A percentile compares a stretch with the other conserved stretches of the same genome.
These are phyloP conservation scores for Phyllostachys edulis DNA, from an alignment of 176 grass and related monocot species.

Conservation along the genomic window DNA sequence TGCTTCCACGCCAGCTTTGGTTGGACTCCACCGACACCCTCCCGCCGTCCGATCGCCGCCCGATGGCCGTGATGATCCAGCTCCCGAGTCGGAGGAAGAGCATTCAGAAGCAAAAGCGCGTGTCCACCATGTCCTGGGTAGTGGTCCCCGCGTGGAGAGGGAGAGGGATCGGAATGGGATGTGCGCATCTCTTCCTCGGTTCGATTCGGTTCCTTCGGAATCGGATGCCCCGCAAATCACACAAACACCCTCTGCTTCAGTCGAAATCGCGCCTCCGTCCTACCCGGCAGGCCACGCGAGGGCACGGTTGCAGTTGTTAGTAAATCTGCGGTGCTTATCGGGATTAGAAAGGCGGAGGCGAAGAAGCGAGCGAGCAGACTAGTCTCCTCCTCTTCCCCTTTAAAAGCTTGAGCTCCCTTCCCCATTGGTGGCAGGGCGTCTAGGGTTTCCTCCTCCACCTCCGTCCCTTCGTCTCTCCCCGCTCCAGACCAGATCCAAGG, in stretches of 20 bases:
- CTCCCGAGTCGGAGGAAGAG: too few species aligned
- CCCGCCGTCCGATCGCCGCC: constrained; percentile 20
- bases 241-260: rapidly evolving
- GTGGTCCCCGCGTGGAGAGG: too few species aligned
- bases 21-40: neutral
- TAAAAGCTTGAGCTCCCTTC: neutral
- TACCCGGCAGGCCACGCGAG: neutral
- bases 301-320: rapidly evolving
- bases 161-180: neutral
- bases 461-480: neutral
- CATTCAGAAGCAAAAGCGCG: too few species aligned
- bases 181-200: neutral
- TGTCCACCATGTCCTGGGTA: too few species aligned
- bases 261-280: rapidly evolving
- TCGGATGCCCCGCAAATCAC: neutral
- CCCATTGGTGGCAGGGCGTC: neutral
- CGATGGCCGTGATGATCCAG: neutral
- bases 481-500: neutral
- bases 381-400: neutral
- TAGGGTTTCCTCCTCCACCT: neutral
- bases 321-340: neutral
- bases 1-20: neutral
- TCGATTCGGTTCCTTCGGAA: too few species aligned
- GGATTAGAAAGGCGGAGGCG: too few species aligned
- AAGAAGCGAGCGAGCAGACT: too few species aligned